These are phyloP conservation scores for Umbelopsis isabellina DNA, from an alignment of 192 early-diverging fungal species.

Conservation along the genomic window DNA sequence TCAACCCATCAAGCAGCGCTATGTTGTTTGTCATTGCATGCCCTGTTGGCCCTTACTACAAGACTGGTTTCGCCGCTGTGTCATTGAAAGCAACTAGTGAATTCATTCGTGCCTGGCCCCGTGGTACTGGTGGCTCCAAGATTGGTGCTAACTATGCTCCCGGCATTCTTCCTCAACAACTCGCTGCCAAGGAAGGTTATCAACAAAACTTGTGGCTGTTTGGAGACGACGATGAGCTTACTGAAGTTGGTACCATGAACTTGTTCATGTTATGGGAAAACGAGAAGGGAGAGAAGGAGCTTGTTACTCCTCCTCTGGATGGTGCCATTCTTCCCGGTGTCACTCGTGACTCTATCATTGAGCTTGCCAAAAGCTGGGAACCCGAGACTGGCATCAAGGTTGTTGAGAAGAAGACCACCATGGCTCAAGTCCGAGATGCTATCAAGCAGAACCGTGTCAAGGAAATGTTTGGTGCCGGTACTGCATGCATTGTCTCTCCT, in stretches of 20 bases:
- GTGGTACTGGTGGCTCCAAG: conserved; percentile 93
- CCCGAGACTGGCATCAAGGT: conserved; percentile 78
- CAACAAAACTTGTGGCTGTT: conserved; percentile 97
- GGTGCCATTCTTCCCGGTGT: conserved; percentile 96
- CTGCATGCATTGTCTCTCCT: conserved; percentile 93
- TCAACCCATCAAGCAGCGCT: conserved; percentile 78
- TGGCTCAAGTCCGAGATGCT: conserved; percentile 78
- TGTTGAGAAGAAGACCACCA: conserved; percentile 78
- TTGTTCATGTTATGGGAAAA: conserved; percentile 90
- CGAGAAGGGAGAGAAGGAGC: conserved; percentile 79
- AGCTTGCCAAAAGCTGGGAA: conserved; percentile 73
- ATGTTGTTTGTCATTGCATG: conserved; percentile 88
- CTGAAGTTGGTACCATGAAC: conserved; percentile 98
- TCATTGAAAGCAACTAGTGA: conserved; percentile 82
- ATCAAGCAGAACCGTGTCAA: conserved; percentile 77
- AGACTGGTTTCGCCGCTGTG: conserved; percentile 90
- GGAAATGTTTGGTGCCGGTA: conserved; percentile 96
- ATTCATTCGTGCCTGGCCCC: conserved; percentile 93
- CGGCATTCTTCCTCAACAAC: conserved; percentile 73
- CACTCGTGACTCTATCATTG: conserved; percentile 90
- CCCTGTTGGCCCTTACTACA: conserved; percentile 96
- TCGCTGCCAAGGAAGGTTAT: conserved; percentile 86
- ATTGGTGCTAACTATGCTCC: conserved; percentile 90
- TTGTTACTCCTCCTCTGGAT: conserved; percentile 90
- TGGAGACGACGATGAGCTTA: conserved; percentile 82